Conservation (phyloP, 805 yeast species). For the Candida schatavii region DNA sequence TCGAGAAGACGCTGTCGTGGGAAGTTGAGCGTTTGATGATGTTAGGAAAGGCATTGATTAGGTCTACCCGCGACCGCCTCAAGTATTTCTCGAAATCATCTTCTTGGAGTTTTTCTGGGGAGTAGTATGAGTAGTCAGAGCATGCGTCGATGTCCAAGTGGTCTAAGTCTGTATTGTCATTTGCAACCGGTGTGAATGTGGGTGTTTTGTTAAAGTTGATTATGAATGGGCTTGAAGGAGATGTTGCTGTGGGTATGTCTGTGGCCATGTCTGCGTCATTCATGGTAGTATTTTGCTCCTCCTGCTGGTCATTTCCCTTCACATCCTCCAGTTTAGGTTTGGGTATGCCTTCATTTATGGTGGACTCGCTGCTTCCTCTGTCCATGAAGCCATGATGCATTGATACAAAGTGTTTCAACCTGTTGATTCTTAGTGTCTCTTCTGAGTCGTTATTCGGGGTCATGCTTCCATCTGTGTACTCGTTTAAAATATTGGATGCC, state of each 20-base stretch:
- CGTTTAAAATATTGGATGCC: constrained; percentile 10
- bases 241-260: no score
- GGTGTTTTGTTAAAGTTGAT: constrained; percentile 4
- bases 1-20: constrained; percentile 21
- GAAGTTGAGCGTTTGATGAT: constrained; percentile 23
- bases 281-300: no score
- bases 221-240: neutral
- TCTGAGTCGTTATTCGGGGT: constrained; percentile 9
- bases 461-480: constrained; percentile 4
- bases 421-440: constrained; percentile 14
- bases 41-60: constrained; percentile 28
- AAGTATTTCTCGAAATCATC: constrained; percentile 31
- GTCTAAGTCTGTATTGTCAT: constrained; percentile 12
- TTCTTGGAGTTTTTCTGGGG: constrained; percentile 18
- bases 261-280: no score
- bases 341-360: neutral
- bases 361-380: neutral
- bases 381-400: neutral
- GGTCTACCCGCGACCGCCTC: constrained; percentile 31
- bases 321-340: neutral
- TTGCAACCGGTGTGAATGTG: neutral
- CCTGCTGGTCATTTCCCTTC: neutral
- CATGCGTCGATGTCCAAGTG: constrained; percentile 15
- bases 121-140: constrained; percentile 22
- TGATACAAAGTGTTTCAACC: constrained; percentile 23